These are phyloP conservation scores for Elongisporangium anandrum DNA, from an alignment of 352 stramenopile genomes.

Conservation along the genomic window DNA sequence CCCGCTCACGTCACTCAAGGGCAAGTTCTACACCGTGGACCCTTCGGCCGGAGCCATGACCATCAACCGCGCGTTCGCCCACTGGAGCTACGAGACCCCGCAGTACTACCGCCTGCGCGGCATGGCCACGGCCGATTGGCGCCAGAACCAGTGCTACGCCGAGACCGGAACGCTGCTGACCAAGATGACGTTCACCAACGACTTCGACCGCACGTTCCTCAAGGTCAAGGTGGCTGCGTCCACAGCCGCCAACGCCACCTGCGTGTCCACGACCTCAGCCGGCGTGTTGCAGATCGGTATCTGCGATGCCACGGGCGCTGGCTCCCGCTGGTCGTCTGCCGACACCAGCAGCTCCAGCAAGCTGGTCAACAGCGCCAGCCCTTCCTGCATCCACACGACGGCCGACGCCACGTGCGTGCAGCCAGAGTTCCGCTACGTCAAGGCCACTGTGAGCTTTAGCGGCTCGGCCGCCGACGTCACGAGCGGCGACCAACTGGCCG, in stretches of 20 bases:
- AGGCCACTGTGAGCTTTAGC: slow-evolving; percentile 17
- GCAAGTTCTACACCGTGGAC: slow-evolving; percentile 18
- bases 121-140: slow-evolving; percentile 20
- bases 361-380: slow-evolving; percentile 1
- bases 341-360: slow-evolving; percentile 1
- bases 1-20: slow-evolving; percentile 8
- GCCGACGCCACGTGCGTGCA: slow-evolving; percentile 12
- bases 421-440: slow-evolving; percentile 21
- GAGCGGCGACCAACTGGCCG: slow-evolving; percentile 19
- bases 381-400: slow-evolving; percentile 11
- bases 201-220: slow-evolving; percentile 20
- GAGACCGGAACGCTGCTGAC: slow-evolving; percentile 18
- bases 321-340: slow-evolving; percentile 11
- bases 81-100: slow-evolving; percentile 23
- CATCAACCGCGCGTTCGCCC: slow-evolving; percentile 21
- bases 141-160: slow-evolving; percentile 27
- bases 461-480: slow-evolving; percentile 11
- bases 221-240: slow-evolving; percentile 17
- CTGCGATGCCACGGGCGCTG: slow-evolving; percentile 6
- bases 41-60: slow-evolving; percentile 5
- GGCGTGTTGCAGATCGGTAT: slow-evolving; percentile 11
- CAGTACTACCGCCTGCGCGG: slow-evolving; percentile 23
- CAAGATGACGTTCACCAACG: slow-evolving; percentile 18
- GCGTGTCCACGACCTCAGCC: slow-evolving; percentile 9
- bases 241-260: slow-evolving; percentile 5